phyloP scores from a whole-genome alignment of 306 rosid genomes.

The Myrica gale region DNA sequence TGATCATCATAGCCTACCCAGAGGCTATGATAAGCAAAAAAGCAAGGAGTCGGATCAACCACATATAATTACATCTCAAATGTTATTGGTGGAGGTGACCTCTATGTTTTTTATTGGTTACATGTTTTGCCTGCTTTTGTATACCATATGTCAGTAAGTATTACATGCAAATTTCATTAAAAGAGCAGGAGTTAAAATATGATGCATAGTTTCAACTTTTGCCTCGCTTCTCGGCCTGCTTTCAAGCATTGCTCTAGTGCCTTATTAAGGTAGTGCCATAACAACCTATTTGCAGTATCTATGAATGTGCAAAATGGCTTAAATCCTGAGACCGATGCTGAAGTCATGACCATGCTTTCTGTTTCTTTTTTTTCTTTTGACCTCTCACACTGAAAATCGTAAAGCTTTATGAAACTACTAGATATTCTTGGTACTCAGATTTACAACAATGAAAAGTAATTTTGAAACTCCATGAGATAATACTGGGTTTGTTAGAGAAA shows the following conservation, averaged over 20 bases:
- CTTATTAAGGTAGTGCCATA: neutral
- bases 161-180: neutral
- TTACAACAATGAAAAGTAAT: neutral
- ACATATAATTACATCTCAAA: conserved; percentile 78
- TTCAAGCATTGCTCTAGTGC: neutral
- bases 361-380: neutral
- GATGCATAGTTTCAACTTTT: neutral
- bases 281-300: neutral
- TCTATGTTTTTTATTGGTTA: conserved; percentile 9
- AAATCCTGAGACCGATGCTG: neutral
- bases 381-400: neutral
- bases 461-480: neutral
- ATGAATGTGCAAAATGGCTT: neutral
- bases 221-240: neutral
- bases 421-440: neutral
- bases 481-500: neutral
- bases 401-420: neutral
- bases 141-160: neutral
- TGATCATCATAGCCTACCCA: conserved; percentile 64
- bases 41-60: conserved; percentile 87
- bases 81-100: conserved; percentile 69
- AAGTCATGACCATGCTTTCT: neutral
- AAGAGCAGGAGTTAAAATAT: neutral
- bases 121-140: neutral
- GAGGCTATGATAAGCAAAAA: conserved; percentile 77